Evolutionary conservation across 345 rosid species (phyloP).

Genomic region (Brassica juncea): DNA sequence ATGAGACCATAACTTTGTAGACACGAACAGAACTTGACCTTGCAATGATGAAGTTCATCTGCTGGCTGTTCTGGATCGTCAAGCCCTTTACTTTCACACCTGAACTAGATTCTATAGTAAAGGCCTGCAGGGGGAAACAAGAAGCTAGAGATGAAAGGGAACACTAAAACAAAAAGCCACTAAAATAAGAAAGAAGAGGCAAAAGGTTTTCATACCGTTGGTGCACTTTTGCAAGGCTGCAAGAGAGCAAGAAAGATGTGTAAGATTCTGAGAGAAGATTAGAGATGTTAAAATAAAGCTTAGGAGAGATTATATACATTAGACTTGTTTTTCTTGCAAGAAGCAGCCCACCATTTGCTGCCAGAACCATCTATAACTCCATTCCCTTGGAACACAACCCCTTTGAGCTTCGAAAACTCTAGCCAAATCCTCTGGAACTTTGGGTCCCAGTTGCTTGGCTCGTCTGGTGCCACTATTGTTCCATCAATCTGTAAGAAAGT

Average conservation of each 20-base stretch:
- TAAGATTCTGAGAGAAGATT: slow-evolving; percentile 21
- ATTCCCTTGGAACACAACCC: slow-evolving; percentile 76
- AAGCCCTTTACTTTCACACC: slow-evolving; percentile 73
- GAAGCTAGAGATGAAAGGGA: slow-evolving; percentile 24
- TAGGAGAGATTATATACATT: slow-evolving; percentile 50
- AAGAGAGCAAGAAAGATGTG: slow-evolving; percentile 32
- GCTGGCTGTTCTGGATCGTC: slow-evolving; percentile 94
- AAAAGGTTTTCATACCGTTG: slow-evolving; percentile 63
- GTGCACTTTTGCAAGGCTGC: slow-evolving; percentile 95
- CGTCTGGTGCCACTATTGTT: slow-evolving; percentile 85
- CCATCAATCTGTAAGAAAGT: slow-evolving; percentile 72
- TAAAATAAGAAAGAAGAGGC: slow-evolving; percentile 10
- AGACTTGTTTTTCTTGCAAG: slow-evolving; percentile 92
- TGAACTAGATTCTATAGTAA: slow-evolving; percentile 92
- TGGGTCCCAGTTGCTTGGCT: slow-evolving; percentile 89
- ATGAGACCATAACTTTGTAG: slow-evolving; percentile 65
- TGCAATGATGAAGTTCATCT: slow-evolving; percentile 89
- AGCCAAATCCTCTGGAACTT: slow-evolving; percentile 71
- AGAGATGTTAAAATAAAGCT: not conserved
- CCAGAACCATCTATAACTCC: slow-evolving; percentile 98
- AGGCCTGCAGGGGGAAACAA: slow-evolving; percentile 57
- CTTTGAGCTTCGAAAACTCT: slow-evolving; percentile 73
- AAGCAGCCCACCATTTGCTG: slow-evolving; percentile 97
- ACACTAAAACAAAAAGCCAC: slow-evolving; percentile 15
- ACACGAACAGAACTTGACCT: slow-evolving; percentile 67